Evolutionary conservation across 2,329 filamentous ascomycete species (phyloP).

Genomic region (Cladophialophora exuberans): DNA sequence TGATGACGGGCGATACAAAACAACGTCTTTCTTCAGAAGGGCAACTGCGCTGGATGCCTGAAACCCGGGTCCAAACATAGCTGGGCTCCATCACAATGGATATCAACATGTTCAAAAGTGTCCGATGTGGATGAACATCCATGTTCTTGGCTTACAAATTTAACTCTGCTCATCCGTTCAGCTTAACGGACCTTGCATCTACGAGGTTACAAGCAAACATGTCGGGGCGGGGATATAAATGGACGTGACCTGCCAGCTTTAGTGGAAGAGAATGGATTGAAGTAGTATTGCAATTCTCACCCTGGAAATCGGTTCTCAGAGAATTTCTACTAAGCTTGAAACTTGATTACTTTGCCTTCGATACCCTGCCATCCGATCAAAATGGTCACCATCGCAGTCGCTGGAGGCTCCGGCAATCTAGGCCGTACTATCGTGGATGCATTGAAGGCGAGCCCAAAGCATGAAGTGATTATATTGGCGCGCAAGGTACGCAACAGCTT

Average conservation of each 20-base stretch:
- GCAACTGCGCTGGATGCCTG: not conserved
- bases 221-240: no score
- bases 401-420: slow-evolving; percentile 52
- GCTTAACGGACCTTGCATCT: no score
- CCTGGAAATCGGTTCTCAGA: no score
- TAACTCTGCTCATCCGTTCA: no score
- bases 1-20: not conserved
- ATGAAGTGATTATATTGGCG: slow-evolving; percentile 47
- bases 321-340: no score
- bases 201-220: no score
- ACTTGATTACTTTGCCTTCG: not conserved
- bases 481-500: slow-evolving; percentile 43
- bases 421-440: slow-evolving; percentile 53
- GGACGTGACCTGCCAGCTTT: no score
- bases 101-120: not conserved
- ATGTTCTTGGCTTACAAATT: not conserved
- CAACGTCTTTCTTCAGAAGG: not conserved
- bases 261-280: no score
- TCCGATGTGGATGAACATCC: not conserved
- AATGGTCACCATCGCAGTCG: slow-evolving; percentile 51
- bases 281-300: no score
- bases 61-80: not conserved
- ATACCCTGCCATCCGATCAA: not conserved
- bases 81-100: not conserved
- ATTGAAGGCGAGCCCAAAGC: slow-evolving; percentile 40